phyloP scores from a whole-genome alignment of 805 yeast species.

The Debaryomyces maramus region DNA sequence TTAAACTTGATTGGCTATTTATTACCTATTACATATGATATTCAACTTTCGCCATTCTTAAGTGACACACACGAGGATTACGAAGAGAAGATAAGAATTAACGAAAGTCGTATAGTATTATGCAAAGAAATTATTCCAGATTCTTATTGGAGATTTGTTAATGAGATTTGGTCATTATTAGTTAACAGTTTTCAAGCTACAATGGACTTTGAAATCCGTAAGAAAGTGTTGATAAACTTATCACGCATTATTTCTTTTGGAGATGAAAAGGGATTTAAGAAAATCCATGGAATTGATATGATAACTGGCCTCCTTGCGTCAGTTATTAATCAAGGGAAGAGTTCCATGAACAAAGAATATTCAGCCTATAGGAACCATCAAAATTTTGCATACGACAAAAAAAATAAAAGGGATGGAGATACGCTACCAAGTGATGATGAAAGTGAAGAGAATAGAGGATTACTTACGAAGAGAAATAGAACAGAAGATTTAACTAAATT shows the following conservation, averaged over 20 bases:
- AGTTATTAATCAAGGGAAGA: conserved; percentile 54
- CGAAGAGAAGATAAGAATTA: conserved; percentile 25
- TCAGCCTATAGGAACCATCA: background rate
- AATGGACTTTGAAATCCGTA: conserved; percentile 64
- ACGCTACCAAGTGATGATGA: background rate
- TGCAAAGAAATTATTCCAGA: conserved; percentile 23
- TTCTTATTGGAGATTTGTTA: conserved; percentile 38
- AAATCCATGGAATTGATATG: conserved; percentile 30
- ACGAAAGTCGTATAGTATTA: conserved; percentile 31
- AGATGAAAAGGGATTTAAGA: conserved; percentile 26
- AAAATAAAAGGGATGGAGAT: background rate
- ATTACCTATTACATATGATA: conserved; percentile 49
- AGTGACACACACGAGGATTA: conserved; percentile 18
- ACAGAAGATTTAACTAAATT: conserved; percentile 17
- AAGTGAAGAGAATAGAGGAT: background rate
- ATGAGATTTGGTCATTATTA: conserved; percentile 51
- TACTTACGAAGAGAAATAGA: background rate
- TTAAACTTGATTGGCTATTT: conserved; percentile 56
- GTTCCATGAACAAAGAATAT: conserved; percentile 16
- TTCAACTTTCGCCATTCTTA: conserved; percentile 31
- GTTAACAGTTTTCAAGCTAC: conserved; percentile 70
- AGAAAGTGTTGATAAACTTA: conserved; percentile 53
- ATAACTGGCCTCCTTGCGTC: conserved; percentile 58
- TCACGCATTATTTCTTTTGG: conserved; percentile 50
- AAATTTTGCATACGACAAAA: background rate